A percentile compares a stretch with the other conserved stretches of the same genome.
Evolutionary conservation across 768 basidiomycete species (phyloP).

Genomic region (Phlegmacium glaucopus): DNA sequence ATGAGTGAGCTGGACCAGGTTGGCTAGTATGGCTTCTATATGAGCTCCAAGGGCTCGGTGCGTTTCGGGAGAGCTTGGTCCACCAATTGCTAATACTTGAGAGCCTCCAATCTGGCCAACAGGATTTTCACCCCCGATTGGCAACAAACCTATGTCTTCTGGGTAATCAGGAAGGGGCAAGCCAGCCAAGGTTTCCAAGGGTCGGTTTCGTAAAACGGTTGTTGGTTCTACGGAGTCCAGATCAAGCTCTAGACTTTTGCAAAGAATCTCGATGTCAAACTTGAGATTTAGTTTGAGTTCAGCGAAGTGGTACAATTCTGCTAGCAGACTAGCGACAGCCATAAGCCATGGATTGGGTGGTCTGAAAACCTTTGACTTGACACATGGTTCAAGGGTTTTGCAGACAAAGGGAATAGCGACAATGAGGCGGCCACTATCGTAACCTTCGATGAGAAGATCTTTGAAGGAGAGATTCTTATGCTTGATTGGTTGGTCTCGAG

Average conservation of each 20-base stretch:
- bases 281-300: constrained; percentile 96
- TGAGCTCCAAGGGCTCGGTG: constrained; percentile 71
- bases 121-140: constrained; percentile 69
- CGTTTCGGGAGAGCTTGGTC: constrained; percentile 56
- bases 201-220: constrained; percentile 75
- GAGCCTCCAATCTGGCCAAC: constrained; percentile 49
- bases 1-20: constrained; percentile 67
- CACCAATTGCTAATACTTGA: constrained; percentile 60
- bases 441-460: constrained; percentile 94
- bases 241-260: constrained; percentile 87
- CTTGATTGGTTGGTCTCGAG: constrained; percentile 88
- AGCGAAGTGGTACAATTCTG: constrained; percentile 95
- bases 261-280: constrained; percentile 97
- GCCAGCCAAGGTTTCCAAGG: constrained; percentile 54
- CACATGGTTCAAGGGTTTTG: constrained; percentile 90
- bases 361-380: constrained; percentile 88
- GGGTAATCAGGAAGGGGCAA: constrained; percentile 77
- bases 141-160: constrained; percentile 73
- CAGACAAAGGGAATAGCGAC: constrained; percentile 98
- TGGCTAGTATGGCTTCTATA: constrained; percentile 74
- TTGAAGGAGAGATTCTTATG: constrained; percentile 95
- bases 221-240: constrained; percentile 83
- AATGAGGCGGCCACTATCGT: constrained; percentile 84
- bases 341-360: constrained; percentile 99
- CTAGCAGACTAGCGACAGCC: constrained; percentile 88